A percentile compares a stretch with the other conserved stretches of the same genome.
Conservation (phyloP, 768 basidiomycete genomes). For the Pholiota microspora region DNA sequence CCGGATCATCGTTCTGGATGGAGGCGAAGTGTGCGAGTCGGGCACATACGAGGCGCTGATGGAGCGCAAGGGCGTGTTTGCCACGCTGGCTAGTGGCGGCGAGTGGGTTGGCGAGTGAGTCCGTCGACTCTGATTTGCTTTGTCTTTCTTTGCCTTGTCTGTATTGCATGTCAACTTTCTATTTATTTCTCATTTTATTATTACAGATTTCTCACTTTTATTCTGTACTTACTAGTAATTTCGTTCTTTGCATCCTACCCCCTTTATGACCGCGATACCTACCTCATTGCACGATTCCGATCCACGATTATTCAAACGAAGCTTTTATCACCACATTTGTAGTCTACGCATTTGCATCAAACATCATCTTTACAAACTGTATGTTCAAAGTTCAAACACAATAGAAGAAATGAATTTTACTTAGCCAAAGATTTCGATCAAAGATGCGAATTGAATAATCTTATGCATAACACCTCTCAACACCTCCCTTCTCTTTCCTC, state of each 20-base stretch:
- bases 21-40: conserved; percentile 77
- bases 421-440: no score
- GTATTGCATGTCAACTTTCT: not conserved
- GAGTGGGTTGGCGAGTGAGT: conserved; percentile 42
- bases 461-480: no score
- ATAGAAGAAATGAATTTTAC: no score
- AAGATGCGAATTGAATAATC: no score
- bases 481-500: no score
- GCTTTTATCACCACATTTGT: conserved; percentile 9
- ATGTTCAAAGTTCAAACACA: not conserved
- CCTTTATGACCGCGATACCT: conserved; percentile 4
- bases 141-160: not conserved
- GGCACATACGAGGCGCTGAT: conserved; percentile 75
- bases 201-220: not conserved
- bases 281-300: not conserved
- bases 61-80: conserved; percentile 51
- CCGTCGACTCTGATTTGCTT: not conserved
- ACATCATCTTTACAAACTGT: not conserved
- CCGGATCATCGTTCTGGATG: conserved; percentile 75
- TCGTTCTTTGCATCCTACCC: not conserved
- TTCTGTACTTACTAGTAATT: not conserved
- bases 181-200: conserved; percentile 7
- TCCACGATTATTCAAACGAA: no score
- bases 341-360: conserved; percentile 7
- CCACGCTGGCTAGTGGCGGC: conserved; percentile 74